Evolutionary conservation across 2,329 filamentous ascomycete species (phyloP).

Genomic region (Fusarium humuli): DNA sequence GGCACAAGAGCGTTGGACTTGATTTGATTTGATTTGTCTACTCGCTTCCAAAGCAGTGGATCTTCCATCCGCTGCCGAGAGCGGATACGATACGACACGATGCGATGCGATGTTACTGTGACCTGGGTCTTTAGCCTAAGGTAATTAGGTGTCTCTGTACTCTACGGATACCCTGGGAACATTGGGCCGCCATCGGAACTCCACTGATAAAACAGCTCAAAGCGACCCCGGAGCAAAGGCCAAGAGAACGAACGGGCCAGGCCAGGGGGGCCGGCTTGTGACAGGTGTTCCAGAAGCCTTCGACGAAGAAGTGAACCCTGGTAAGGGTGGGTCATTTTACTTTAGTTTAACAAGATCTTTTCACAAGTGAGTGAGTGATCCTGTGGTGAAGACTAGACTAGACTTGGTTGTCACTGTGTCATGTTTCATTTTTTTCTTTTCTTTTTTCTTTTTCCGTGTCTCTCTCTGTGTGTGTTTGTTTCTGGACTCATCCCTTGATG

Average conservation of each 20-base stretch:
- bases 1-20: background rate
- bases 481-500: conserved; percentile 7
- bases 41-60: conserved; percentile 33
- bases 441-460: background rate
- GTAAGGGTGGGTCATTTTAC: conserved; percentile 19
- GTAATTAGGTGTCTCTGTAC: background rate
- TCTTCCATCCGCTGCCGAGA: conserved; percentile 23
- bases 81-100: conserved; percentile 35
- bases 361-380: background rate
- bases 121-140: conserved; percentile 16
- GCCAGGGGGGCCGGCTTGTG: conserved; percentile 15
- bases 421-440: conserved; percentile 11
- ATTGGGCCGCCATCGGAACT: background rate
- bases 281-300: conserved; percentile 42
- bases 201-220: conserved; percentile 28
- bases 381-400: background rate
- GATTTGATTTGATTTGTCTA: conserved; percentile 4
- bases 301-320: conserved; percentile 22
- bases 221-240: conserved; percentile 24
- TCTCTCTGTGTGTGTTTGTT: background rate
- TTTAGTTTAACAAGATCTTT: conserved; percentile 14
- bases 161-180: background rate
- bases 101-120: conserved; percentile 7
- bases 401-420: conserved; percentile 1
- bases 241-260: background rate